Base-by-base conservation (phyloP, 805 yeast species). In the Candida dajiaensis region DNA sequence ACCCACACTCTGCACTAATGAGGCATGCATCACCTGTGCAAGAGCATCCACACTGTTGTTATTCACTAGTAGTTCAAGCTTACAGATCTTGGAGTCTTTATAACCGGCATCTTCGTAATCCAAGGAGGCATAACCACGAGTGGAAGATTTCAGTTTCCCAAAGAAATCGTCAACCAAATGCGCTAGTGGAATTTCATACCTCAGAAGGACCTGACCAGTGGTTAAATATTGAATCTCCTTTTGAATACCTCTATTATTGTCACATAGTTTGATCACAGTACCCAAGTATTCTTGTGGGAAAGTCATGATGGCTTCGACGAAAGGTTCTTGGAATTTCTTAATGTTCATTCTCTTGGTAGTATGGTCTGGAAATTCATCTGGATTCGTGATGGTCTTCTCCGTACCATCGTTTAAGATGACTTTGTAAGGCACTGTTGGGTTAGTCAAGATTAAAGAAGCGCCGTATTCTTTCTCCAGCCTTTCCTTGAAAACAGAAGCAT, bases 51-150 rank as follows among this genome's bases (percentile, higher is more conserved):
- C 85, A 19, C 95, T 79, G 39, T 72, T 78, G 2, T 97, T 96
- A 63, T 92, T 94, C 5, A 92, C 96, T 47, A 92, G 71, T 40
- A 94, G 72, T 62, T 92, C 97, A 68, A 92, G 68, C 60, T 92
- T 94, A 29, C 87, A 89, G 20, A 92, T 79, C 59, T 87, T 89
- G 1, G 95, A 80, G 29, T 78, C 76, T 53, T 71, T 74, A 66
- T 89, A 92, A 0, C 98, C 99, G 5, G 85, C 81, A 60, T 92
- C 98, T 56, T 94, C 97, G 59, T 92, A 92, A 66, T 92, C 98
- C 44, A 92, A 71, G 0, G 97, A 87, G 0, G 96, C 98, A 66
- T 87, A 92, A 1, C 99, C 99, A 59, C 81, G 80, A 0, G 98
- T 88, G 1, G 81, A 76, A 2, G 97, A 90, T 63, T 92, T 92